These are phyloP conservation scores for Daedalea quercina DNA, from an alignment of 768 basidiomycete species.

Conservation along the genomic window DNA sequence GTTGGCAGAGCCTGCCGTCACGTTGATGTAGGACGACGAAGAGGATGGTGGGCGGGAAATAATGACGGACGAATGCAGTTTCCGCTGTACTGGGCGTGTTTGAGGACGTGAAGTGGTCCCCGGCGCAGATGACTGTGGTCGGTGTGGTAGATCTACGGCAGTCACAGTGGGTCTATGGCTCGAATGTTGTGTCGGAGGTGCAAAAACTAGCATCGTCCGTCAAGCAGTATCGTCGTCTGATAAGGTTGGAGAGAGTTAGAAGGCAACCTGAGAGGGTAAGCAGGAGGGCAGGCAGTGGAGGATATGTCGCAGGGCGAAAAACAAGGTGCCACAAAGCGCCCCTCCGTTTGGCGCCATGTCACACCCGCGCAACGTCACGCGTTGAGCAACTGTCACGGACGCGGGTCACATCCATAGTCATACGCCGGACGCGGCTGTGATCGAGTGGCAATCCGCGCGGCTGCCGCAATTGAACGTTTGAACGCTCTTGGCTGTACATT, in stretches of 20 bases:
- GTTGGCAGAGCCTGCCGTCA: slow-evolving; percentile 22
- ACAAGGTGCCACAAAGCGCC: neutral
- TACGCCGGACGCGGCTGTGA: neutral
- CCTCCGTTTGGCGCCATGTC: neutral
- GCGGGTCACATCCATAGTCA: too few relatives aligned
- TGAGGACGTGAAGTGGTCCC: slow-evolving; percentile 14
- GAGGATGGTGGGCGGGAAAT: slow-evolving; percentile 19
- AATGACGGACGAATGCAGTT: slow-evolving; percentile 10
- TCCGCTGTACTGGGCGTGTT: slow-evolving; percentile 12
- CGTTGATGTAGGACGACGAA: slow-evolving; percentile 20
- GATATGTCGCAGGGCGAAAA: slow-evolving; percentile 2
- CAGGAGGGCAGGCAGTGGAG: slow-evolving; percentile 4
- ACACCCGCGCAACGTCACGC: neutral
- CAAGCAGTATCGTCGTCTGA: too few relatives aligned
- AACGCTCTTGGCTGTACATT: too few relatives aligned
- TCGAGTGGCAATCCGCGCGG: neutral
- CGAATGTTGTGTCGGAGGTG: slow-evolving; percentile 16
- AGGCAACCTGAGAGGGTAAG: slow-evolving; percentile 1
- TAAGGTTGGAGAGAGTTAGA: slow-evolving; percentile 3
- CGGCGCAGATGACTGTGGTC: slow-evolving; percentile 14
- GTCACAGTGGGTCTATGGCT: slow-evolving; percentile 5
- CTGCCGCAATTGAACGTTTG: neutral
- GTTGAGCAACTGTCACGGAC: neutral
- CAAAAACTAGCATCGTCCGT: slow-evolving; percentile 19
- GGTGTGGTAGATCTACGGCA: slow-evolving; percentile 17